Conservation (phyloP, 164 flowering plant genomes). For the Magnolia sinica region DNA sequence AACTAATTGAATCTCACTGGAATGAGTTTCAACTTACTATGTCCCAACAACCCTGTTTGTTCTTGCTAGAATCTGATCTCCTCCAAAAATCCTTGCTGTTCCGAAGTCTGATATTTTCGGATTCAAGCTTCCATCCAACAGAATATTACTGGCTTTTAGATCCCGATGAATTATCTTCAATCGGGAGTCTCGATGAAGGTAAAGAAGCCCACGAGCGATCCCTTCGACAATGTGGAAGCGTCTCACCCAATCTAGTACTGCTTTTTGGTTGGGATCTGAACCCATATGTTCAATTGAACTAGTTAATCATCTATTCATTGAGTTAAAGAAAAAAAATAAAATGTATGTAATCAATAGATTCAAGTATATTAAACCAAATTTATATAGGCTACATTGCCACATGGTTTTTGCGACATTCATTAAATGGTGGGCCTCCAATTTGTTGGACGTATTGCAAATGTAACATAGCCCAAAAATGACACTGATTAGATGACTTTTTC, state of each 20-base stretch:
- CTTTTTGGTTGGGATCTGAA: slow-evolving; percentile 26
- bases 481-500: no score
- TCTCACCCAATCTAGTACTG: slow-evolving; percentile 20
- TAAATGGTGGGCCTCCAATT: no score
- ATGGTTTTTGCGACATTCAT: no score
- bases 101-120: slow-evolving; percentile 59
- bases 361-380: neutral
- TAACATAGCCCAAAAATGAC: no score
- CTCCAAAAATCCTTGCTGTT: slow-evolving; percentile 38
- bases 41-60: no score
- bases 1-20: neutral
- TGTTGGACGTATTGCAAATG: no score
- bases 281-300: neutral
- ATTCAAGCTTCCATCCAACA: slow-evolving; percentile 41
- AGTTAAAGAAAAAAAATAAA: no score
- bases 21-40: no score
- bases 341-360: neutral
- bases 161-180: slow-evolving; percentile 52
- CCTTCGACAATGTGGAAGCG: slow-evolving; percentile 33
- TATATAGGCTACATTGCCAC: no score
- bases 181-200: slow-evolving; percentile 58
- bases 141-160: slow-evolving; percentile 52
- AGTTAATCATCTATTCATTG: neutral
- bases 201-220: slow-evolving; percentile 51
- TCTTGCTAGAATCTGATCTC: no score